phyloP scores from a whole-genome alignment of 106 monocot genomes.

The Phalaenopsis equestris region DNA sequence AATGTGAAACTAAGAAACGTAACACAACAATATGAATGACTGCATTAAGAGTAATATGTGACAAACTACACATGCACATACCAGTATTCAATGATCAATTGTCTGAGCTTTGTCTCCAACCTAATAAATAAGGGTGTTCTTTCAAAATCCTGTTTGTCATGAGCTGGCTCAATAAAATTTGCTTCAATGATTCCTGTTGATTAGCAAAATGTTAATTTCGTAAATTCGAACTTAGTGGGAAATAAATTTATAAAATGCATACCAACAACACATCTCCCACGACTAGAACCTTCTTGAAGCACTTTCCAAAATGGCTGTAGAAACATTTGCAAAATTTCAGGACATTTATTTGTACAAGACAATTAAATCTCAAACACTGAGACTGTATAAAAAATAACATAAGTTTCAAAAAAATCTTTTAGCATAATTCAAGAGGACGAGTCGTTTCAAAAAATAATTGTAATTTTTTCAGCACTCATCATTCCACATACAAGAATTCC shows the following conservation, averaged over 20 bases:
- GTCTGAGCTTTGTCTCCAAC: constrained; percentile 64
- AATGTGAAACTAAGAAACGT: neutral
- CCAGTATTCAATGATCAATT: constrained; percentile 68
- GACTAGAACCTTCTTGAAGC: constrained; percentile 53
- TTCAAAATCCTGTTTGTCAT: constrained; percentile 98
- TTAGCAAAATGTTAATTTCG: neutral
- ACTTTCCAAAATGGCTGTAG: constrained; percentile 94
- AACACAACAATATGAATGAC: neutral
- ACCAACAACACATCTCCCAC: constrained; percentile 85
- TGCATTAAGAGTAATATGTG: neutral
- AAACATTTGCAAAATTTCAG: neutral
- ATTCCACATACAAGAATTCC: neutral
- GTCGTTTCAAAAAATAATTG: neutral
- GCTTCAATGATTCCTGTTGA: constrained; percentile 73
- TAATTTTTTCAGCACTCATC: neutral
- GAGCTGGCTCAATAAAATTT: constrained; percentile 93
- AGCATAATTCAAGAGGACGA: neutral
- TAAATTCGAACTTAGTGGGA: neutral
- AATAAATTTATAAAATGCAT: constrained; percentile 8
- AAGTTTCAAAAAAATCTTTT: neutral
- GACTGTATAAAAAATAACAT: neutral
- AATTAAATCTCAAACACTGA: neutral
- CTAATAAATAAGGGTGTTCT: constrained; percentile 77
- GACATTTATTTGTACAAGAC: neutral
- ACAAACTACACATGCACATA: constrained; percentile 9